Conservation (phyloP, 352 stramenopile species). For the Phytophthora colocasiae region DNA sequence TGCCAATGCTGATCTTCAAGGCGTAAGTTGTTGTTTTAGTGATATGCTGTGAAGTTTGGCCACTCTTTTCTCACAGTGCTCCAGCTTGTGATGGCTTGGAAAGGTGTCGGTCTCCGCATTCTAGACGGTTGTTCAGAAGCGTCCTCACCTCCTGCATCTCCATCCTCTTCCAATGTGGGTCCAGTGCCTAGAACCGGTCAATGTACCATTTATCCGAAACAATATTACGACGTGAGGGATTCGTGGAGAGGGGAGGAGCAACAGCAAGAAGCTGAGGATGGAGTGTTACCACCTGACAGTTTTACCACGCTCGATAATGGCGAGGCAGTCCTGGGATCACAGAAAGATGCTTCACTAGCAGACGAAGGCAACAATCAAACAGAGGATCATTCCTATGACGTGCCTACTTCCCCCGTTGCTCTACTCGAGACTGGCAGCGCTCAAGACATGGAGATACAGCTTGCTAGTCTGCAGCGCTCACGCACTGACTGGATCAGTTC, state of each 20-base stretch:
- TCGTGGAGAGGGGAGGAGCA: not conserved
- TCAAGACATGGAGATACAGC: constrained; percentile 1
- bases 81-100: constrained; percentile 38
- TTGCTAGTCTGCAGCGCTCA: not conserved
- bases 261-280: not conserved
- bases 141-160: not conserved
- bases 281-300: not conserved
- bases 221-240: constrained; percentile 3
- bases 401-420: constrained; percentile 19
- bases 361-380: constrained; percentile 15
- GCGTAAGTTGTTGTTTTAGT: constrained; percentile 10
- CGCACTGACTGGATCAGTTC: constrained; percentile 58
- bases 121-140: constrained; percentile 13
- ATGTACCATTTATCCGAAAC: constrained; percentile 19
- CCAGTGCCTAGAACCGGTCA: not conserved
- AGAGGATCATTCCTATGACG: not conserved
- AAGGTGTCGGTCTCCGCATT: constrained; percentile 26
- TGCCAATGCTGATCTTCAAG: constrained; percentile 26
- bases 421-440: constrained; percentile 18
- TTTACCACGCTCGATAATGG: not conserved
- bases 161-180: not conserved
- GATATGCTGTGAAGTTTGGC: not conserved
- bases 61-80: not conserved
- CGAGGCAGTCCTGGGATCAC: not conserved
- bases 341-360: constrained; percentile 2